These are phyloP conservation scores for Ramaria sp. DNA, from an alignment of 768 basidiomycete genomes.

Conservation along the genomic window DNA sequence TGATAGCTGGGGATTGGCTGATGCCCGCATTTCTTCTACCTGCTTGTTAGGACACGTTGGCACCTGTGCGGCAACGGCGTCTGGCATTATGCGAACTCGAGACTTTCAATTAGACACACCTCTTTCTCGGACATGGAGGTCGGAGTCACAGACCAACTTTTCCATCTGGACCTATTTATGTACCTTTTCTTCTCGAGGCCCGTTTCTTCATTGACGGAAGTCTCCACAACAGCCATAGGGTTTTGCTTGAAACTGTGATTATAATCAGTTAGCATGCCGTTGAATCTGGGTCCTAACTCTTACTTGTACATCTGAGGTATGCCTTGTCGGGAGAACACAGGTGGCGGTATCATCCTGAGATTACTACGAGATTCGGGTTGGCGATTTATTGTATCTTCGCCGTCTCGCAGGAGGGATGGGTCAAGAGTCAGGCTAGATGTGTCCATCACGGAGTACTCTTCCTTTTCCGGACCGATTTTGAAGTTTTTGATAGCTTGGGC, in stretches of 20 bases:
- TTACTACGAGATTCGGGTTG: constrained; percentile 31
- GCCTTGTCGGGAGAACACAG: constrained; percentile 74
- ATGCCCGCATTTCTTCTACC: constrained; percentile 49
- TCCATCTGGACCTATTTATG: constrained; percentile 85
- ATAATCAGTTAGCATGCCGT: not conserved
- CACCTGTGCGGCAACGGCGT: constrained; percentile 28
- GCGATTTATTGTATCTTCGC: constrained; percentile 7
- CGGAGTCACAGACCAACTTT: constrained; percentile 58
- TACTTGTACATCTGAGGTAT: constrained; percentile 79
- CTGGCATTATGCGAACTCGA: not conserved
- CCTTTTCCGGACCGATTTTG: constrained; percentile 53
- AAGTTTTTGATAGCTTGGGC: constrained; percentile 70
- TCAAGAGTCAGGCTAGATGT: constrained; percentile 31
- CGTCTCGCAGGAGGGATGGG: constrained; percentile 27
- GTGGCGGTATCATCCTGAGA: constrained; percentile 76
- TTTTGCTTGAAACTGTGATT: constrained; percentile 63
- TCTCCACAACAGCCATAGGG: constrained; percentile 59
- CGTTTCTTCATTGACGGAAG: constrained; percentile 58
- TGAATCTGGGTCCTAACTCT: constrained; percentile 4
- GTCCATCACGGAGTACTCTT: constrained; percentile 41
- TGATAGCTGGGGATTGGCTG: constrained; percentile 44
- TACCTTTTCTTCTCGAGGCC: constrained; percentile 74
- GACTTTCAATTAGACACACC: constrained; percentile 24
- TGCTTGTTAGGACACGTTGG: constrained; percentile 52
- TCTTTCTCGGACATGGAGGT: constrained; percentile 54